Conservation (phyloP, 1,284 basidiomycete genomes). For the Pseudozyma pruni region DNA sequence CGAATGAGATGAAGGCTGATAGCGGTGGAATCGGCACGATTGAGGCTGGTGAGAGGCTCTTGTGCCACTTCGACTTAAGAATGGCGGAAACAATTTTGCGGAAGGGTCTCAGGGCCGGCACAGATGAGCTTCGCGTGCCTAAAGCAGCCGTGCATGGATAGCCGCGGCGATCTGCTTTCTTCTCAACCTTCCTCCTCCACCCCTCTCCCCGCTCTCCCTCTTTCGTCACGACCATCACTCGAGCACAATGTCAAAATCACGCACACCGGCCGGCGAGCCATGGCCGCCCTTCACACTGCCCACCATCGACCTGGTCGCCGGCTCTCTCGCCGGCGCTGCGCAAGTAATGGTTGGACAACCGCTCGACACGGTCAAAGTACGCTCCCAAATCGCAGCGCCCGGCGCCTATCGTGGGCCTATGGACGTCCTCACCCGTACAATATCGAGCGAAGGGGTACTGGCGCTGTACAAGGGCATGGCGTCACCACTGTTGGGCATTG, state of each 20-base stretch:
- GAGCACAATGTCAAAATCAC: neutral
- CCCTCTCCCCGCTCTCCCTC: too few relatives aligned
- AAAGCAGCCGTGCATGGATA: slow-evolving; percentile 5
- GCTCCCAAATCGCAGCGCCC: slow-evolving; percentile 44
- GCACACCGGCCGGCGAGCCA: slow-evolving; percentile 2
- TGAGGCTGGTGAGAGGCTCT: too few relatives aligned
- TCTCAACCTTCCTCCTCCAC: neutral
- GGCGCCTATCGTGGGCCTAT: slow-evolving; percentile 50
- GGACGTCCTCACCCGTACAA: slow-evolving; percentile 44
- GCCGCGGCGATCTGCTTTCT: slow-evolving; percentile 4
- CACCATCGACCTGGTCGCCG: slow-evolving; percentile 48
- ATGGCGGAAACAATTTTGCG: too few relatives aligned
- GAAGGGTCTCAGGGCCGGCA: too few relatives aligned
- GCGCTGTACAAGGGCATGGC: slow-evolving; percentile 75
- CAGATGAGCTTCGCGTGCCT: too few relatives aligned
- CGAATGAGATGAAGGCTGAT: too few relatives aligned
- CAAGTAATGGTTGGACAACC: slow-evolving; percentile 60
- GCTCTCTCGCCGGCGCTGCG: slow-evolving; percentile 50
- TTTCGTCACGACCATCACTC: neutral
- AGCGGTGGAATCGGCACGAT: too few relatives aligned
- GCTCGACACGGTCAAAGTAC: slow-evolving; percentile 54
- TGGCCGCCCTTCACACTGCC: slow-evolving; percentile 57
- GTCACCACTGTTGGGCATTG: slow-evolving; percentile 90
- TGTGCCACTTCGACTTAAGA: too few relatives aligned
- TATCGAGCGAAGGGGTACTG: slow-evolving; percentile 38